phyloP scores from a whole-genome alignment of 2,329 filamentous ascomycete genomes.

The Phyllosticta capitalensis region DNA sequence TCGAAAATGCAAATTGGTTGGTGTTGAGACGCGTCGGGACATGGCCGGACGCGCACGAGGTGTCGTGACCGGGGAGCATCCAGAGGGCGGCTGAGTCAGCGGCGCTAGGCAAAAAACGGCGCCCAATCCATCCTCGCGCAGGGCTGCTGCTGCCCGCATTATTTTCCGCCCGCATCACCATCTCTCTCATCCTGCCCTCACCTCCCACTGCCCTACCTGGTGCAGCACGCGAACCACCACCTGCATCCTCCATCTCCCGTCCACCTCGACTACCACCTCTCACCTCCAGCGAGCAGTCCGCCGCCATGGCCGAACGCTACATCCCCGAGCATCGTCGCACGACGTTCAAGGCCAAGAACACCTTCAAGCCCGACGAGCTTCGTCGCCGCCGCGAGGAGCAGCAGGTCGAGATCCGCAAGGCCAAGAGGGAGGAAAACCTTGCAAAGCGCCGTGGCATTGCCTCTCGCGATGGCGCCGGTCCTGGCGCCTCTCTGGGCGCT shows the following conservation, averaged over 20 bases:
- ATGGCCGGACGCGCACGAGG: background rate
- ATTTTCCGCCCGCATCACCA: slow-evolving; percentile 9
- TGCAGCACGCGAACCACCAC: background rate
- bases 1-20: background rate
- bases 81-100: slow-evolving; percentile 1
- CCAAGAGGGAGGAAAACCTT: slow-evolving; percentile 97
- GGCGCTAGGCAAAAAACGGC: slow-evolving; percentile 6
- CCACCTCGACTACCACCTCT: background rate
- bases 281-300: background rate
- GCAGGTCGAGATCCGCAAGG: slow-evolving; percentile 97
- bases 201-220: slow-evolving; percentile 9
- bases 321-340: slow-evolving; percentile 98
- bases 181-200: background rate
- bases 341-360: slow-evolving; percentile 99
- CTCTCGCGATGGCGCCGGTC: slow-evolving; percentile 60
- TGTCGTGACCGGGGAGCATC: background rate
- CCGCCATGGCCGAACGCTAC: slow-evolving; percentile 88
- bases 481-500: slow-evolving; percentile 73
- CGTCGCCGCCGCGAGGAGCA: slow-evolving; percentile 97
- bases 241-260: background rate
- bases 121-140: slow-evolving; percentile 10
- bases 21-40: background rate
- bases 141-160: slow-evolving; percentile 10
- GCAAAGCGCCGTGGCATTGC: slow-evolving; percentile 95
- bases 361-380: slow-evolving; percentile 98